Evolutionary conservation across 1,284 basidiomycete genomes (phyloP), one percentile per base, ranked within the genome.

Genomic region (Porogramme epimiltina): DNA sequence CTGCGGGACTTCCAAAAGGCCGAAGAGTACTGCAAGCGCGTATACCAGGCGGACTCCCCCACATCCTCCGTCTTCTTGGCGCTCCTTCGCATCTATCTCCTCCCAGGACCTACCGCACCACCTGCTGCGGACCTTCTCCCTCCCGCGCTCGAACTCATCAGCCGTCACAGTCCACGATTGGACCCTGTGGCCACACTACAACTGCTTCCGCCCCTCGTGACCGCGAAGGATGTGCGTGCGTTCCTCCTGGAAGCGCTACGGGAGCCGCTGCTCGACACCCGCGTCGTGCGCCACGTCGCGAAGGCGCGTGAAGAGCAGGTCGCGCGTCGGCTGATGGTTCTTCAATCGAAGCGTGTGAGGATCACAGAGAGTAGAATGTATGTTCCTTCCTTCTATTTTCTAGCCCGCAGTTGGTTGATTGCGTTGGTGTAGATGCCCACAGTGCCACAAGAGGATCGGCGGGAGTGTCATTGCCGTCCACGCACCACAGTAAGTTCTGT

Each of bases 401-500:
- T 13, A 24, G n/a, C 18, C 45, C 15, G 16, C 36, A 28, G 19
- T 15, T 11, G 25, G 10, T 20, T 55, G 28, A 52, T 28, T 39
- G 15, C n/a, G 44, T n/a, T 33, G 43, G 37, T 36, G 41, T 33
- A 49, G 94, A 70, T 98, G 97, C 65, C 94, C 94, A 0, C 89
- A 94, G 66, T 99, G 96, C 69, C 90, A 95, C 67, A 98, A 98
- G 66, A 83, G 95, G 19, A 75, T 99, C 24, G 97, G 97, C 0
- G 90, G 88, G 61, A 95, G 92, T 54, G 95, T 97, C 34, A 94
- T 99, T 61, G 93, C 95, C 1, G 93, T 98, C 0, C 95, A 96
- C 74, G 78, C 87, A 16, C 95, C 94, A 56, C 79, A 82, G 87
- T 87, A 60, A 64, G 79, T 66, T 31, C 5, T 25, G 3, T 3